Evolutionary conservation across 2,329 filamentous ascomycete genomes (phyloP).

Genomic region (Phyllosticta capitalensis): DNA sequence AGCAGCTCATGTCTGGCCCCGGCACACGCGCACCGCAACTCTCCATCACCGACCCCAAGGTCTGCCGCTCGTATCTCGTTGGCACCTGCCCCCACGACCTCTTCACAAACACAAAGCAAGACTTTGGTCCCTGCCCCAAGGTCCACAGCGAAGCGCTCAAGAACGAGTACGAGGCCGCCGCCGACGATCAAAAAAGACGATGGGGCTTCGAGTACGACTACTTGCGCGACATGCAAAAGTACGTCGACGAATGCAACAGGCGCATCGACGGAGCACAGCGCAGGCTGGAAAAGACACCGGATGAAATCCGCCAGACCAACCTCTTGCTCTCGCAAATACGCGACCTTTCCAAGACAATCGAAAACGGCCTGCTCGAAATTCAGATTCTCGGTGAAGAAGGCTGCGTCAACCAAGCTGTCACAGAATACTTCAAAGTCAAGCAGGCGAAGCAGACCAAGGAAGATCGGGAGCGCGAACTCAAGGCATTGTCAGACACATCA

Average conservation of each 20-base stretch:
- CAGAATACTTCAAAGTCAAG: conserved; percentile 79
- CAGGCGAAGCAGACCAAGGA: conserved; percentile 72
- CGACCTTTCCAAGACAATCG: conserved; percentile 68
- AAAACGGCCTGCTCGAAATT: conserved; percentile 75
- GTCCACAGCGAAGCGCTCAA: conserved; percentile 84
- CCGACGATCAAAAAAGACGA: conserved; percentile 60
- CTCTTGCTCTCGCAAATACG: conserved; percentile 76
- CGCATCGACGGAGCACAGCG: conserved; percentile 86
- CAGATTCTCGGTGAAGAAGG: conserved; percentile 74
- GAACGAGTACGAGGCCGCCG: conserved; percentile 71
- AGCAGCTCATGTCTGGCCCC: conserved; percentile 65
- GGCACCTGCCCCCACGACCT: conserved; percentile 96
- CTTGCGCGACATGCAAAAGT: conserved; percentile 88
- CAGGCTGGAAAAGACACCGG: conserved; percentile 89
- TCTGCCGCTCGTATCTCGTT: conserved; percentile 87
- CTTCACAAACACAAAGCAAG: conserved; percentile 99
- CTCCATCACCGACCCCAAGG: conserved; percentile 81
- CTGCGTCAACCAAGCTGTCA: conserved; percentile 70
- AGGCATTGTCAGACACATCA: conserved; percentile 80
- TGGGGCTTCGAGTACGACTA: conserved; percentile 96
- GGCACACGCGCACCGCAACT: conserved; percentile 71
- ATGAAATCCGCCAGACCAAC: conserved; percentile 95
- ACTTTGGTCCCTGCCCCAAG: conserved; percentile 81
- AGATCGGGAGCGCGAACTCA: conserved; percentile 79
- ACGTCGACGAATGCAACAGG: conserved; percentile 93